phyloP scores from a whole-genome alignment of 768 basidiomycete genomes.

The Dacryopinax primogenitus region DNA sequence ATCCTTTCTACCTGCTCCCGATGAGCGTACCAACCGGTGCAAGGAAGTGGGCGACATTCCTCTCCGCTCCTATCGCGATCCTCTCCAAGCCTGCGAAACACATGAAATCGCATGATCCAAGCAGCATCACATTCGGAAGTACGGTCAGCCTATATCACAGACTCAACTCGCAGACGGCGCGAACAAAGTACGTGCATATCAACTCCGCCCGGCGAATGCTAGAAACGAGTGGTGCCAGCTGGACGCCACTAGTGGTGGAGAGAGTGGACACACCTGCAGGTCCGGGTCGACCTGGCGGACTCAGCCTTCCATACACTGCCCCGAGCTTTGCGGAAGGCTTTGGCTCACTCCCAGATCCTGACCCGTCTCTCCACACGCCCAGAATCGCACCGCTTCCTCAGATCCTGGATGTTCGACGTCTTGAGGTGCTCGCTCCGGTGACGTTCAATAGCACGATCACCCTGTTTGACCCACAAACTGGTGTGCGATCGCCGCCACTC shows the following conservation, averaged over 20 bases:
- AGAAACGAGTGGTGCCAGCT: slow-evolving; percentile 5
- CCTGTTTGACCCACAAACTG: slow-evolving; percentile 70
- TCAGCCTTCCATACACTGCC: background rate
- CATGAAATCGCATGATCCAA: slow-evolving; percentile 84
- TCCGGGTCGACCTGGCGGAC: background rate
- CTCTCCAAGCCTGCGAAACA: slow-evolving; percentile 97
- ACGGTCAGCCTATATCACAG: slow-evolving; percentile 90
- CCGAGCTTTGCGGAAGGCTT: slow-evolving; percentile 4
- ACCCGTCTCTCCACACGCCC: background rate
- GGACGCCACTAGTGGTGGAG: slow-evolving; percentile 4
- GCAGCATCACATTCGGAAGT: slow-evolving; percentile 77
- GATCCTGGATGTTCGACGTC: background rate
- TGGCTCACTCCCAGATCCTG: background rate
- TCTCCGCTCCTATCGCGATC: slow-evolving; percentile 83
- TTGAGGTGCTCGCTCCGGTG: slow-evolving; percentile 29
- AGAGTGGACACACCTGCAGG: background rate
- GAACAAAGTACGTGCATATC: slow-evolving; percentile 95
- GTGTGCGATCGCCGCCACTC: slow-evolving; percentile 72
- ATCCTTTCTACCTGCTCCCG: slow-evolving; percentile 30
- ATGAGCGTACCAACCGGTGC: slow-evolving; percentile 17
- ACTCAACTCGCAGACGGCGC: slow-evolving; percentile 91
- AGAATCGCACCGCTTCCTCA: background rate
- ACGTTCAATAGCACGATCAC: slow-evolving; percentile 85
- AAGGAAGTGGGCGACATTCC: slow-evolving; percentile 66
- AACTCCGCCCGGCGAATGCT: slow-evolving; percentile 47